These are phyloP conservation scores for Eucalyptus erythrocorys DNA, from an alignment of 345 rosid species.

Conservation along the genomic window DNA sequence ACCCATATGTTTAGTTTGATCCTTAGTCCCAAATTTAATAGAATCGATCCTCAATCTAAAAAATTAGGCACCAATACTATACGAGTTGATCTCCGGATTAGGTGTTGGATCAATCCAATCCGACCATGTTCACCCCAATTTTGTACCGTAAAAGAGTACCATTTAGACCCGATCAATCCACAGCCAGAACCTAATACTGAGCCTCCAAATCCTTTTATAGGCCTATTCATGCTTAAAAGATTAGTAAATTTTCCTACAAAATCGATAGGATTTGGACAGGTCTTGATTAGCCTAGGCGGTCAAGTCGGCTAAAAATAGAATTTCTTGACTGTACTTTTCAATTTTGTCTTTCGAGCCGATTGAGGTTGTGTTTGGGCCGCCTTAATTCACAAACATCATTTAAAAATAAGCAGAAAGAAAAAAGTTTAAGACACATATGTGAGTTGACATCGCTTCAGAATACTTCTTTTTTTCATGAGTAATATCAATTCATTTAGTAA, in stretches of 20 bases:
- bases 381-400: not conserved
- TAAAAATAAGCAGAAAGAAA: too few relatives aligned
- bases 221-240: not conserved
- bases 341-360: not conserved
- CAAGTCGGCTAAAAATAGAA: not conserved
- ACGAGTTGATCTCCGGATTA: accelerated
- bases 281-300: not conserved
- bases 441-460: not conserved
- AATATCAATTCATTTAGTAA: too few relatives aligned
- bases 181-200: accelerated
- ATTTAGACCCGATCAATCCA: not conserved
- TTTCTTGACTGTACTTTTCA: not conserved
- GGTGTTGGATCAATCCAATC: accelerated
- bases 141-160: not conserved
- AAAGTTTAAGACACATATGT: accelerated
- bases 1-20: too few relatives aligned
- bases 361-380: not conserved
- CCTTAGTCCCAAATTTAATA: too few relatives aligned
- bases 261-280: accelerated
- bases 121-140: accelerated
- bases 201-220: not conserved
- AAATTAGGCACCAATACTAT: too few relatives aligned
- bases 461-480: not conserved
- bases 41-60: accelerated
- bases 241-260: not conserved